A percentile compares a stretch with the other conserved stretches of the same genome.
These are phyloP conservation scores for Colletotrichum australisinense DNA, from an alignment of 2,329 filamentous ascomycete genomes.

Conservation along the genomic window DNA sequence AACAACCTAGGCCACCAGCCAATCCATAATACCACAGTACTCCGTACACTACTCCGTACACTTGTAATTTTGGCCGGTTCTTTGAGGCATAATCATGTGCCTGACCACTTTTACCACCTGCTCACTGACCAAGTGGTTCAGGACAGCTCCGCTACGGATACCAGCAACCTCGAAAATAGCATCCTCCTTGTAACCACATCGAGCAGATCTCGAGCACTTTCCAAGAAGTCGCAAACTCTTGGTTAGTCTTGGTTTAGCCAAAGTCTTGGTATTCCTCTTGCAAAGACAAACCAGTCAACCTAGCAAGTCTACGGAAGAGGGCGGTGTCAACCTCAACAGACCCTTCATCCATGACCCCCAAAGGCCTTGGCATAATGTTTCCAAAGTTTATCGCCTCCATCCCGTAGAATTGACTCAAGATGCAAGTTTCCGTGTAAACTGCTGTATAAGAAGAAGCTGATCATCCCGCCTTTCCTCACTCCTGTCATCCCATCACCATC, in stretches of 20 bases:
- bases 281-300: background rate
- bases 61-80: background rate
- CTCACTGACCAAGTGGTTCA: background rate
- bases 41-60: background rate
- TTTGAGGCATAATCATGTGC: too few species aligned
- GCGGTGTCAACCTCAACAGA: background rate
- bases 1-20: background rate
- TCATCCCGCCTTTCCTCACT: conserved; percentile 4
- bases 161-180: conserved; percentile 8
- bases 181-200: conserved; percentile 14
- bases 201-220: background rate
- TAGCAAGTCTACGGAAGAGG: background rate
- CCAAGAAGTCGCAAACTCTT: background rate
- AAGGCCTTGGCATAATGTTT: background rate
- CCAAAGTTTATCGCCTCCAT: background rate
- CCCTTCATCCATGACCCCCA: background rate
- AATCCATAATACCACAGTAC: background rate
- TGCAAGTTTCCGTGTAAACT: background rate
- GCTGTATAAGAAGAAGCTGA: conserved; percentile 20
- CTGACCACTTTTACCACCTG: background rate
- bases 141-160: background rate
- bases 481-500: conserved; percentile 11
- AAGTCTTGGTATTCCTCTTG: too few species aligned
- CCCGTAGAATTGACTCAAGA: background rate
- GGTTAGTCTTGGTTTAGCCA: too few species aligned